Percentiles rank a stretch among this genome's conserved stretches.
phyloP scores from a whole-genome alignment of 768 basidiomycete genomes.

The Lyophyllum semitale region DNA sequence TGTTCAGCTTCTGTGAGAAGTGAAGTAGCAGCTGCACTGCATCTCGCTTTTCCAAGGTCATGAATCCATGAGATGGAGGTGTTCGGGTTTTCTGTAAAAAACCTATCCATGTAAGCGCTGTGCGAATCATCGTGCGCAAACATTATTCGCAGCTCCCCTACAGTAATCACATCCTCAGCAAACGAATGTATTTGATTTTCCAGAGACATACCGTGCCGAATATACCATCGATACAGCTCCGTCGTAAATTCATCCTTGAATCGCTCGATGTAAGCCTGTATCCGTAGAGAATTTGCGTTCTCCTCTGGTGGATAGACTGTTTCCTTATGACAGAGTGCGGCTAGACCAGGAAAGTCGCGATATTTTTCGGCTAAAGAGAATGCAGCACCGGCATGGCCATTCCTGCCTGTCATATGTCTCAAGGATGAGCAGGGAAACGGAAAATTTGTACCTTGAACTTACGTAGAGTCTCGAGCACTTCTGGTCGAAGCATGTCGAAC shows the following conservation, averaged over 20 bases:
- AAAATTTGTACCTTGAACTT: constrained; percentile 25
- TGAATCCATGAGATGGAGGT: constrained; percentile 84
- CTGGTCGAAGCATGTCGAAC: constrained; percentile 73
- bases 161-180: constrained; percentile 1
- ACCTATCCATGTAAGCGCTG: constrained; percentile 64
- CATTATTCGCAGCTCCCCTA: constrained; percentile 80
- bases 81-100: constrained; percentile 63
- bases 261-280: constrained; percentile 72
- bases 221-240: constrained; percentile 93
- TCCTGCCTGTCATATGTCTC: constrained; percentile 48
- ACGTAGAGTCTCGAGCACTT: constrained; percentile 82
- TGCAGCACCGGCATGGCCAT: constrained; percentile 67
- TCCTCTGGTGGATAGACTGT: constrained; percentile 61
- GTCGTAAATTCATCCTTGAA: constrained; percentile 84
- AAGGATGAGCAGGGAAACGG: not conserved
- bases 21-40: constrained; percentile 62
- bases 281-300: constrained; percentile 63
- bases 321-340: constrained; percentile 76
- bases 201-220: constrained; percentile 68
- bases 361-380: constrained; percentile 86
- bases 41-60: constrained; percentile 71
- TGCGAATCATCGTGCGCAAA: constrained; percentile 75
- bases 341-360: constrained; percentile 83
- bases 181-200: not conserved
- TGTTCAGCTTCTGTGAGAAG: constrained; percentile 62